Percentiles rank a stretch among this genome's conserved stretches.
phyloP scores from a whole-genome alignment of 805 yeast genomes.

The Ogataea salicorniae region DNA sequence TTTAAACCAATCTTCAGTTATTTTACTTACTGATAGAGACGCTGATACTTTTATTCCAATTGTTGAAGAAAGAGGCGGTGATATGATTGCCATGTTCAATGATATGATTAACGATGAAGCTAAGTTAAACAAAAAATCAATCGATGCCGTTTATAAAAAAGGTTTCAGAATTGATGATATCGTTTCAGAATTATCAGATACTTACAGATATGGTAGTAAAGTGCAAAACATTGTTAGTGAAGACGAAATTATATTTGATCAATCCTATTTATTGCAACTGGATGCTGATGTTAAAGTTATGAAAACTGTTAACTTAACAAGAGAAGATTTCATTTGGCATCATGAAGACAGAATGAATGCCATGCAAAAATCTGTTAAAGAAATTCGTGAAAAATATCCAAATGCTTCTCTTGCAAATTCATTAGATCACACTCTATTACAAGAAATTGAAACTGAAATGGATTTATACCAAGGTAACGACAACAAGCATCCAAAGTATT shows the following conservation, averaged over 20 bases:
- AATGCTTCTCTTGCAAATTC: constrained; percentile 3
- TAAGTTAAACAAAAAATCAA: not conserved
- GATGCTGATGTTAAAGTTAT: constrained; percentile 12
- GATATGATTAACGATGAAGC: constrained; percentile 17
- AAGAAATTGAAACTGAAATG: constrained; percentile 14
- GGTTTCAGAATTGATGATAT: constrained; percentile 17
- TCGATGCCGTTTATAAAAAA: constrained; percentile 10
- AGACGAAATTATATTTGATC: constrained; percentile 16
- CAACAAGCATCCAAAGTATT: constrained; percentile 25
- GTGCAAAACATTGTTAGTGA: constrained; percentile 11
- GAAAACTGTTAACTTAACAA: constrained; percentile 9
- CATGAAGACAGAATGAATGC: constrained; percentile 14
- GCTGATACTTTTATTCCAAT: constrained; percentile 6
- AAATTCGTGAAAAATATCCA: constrained; percentile 1
- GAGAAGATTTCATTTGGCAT: constrained; percentile 24
- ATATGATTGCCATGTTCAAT: constrained; percentile 10
- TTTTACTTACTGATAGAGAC: constrained; percentile 23
- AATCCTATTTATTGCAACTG: constrained; percentile 11
- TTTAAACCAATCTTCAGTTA: constrained; percentile 19
- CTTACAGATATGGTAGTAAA: constrained; percentile 8
- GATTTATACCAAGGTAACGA: constrained; percentile 9
- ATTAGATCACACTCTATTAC: constrained; percentile 18
- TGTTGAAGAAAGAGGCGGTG: constrained; percentile 4
- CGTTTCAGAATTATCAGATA: constrained; percentile 2
- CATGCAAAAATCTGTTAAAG: constrained; percentile 8